These are phyloP conservation scores for Acacia confusa DNA, from an alignment of 306 rosid genomes.

Conservation along the genomic window DNA sequence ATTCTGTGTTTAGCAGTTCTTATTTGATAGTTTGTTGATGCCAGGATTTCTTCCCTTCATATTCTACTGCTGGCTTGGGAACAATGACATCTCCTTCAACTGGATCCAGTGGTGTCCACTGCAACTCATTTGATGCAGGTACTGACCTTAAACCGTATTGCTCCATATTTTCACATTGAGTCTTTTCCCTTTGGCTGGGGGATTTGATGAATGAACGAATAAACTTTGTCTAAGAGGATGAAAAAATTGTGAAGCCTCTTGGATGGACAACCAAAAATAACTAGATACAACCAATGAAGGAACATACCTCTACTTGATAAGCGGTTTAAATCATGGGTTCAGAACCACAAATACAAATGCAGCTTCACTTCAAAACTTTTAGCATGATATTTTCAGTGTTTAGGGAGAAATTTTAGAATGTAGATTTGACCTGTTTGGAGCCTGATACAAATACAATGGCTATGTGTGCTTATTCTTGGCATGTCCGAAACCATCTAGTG, in stretches of 20 bases:
- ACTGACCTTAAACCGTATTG: not conserved
- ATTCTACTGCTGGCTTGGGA: slow-evolving; percentile 9
- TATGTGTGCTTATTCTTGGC: not conserved
- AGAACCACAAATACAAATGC: slow-evolving; percentile 11
- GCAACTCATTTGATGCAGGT: slow-evolving; percentile 34
- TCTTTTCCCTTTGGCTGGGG: not conserved
- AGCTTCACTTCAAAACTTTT: not conserved
- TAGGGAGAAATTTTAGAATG: not conserved
- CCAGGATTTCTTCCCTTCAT: slow-evolving; percentile 26
- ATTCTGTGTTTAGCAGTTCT: slow-evolving; percentile 2
- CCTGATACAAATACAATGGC: no score
- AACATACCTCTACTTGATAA: not conserved
- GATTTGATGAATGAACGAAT: not conserved
- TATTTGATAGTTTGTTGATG: slow-evolving; percentile 22
- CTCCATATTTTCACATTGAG: not conserved
- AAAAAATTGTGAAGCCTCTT: not conserved
- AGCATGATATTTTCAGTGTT: not conserved
- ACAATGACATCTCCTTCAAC: not conserved
- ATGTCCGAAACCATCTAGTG: not conserved
- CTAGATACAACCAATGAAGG: not conserved
- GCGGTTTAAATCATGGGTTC: not conserved
- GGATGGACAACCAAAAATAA: slow-evolving; percentile 6
- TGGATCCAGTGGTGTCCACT: not conserved
- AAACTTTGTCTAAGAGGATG: slow-evolving; percentile 1
- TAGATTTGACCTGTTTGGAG: not conserved